A percentile compares a stretch with the other conserved stretches of the same genome.
These are phyloP conservation scores for Pinus albicaulis DNA, from an alignment of 75 land plant genomes.

Conservation along the genomic window DNA sequence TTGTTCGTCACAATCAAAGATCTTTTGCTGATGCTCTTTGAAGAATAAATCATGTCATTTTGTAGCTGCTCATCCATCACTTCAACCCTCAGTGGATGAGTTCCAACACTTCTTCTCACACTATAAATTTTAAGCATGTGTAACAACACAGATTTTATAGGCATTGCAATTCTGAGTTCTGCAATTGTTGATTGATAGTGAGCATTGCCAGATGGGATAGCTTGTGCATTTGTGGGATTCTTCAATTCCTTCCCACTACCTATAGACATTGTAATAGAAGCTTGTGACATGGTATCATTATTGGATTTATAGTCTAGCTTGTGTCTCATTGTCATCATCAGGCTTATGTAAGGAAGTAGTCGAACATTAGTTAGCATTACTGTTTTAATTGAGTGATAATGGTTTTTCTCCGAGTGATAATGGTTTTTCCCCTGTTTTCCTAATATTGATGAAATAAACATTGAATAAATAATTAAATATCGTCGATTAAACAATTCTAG, in stretches of 20 bases:
- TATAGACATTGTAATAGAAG: too few relatives aligned
- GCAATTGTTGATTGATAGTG: neutral
- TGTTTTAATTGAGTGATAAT: neutral
- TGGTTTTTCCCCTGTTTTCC: neutral
- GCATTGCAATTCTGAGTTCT: neutral
- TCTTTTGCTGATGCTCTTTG: neutral
- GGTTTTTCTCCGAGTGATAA: too few relatives aligned
- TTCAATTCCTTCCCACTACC: neutral
- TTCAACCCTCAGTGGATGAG: conserved; percentile 6
- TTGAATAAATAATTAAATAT: neutral
- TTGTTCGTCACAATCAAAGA: neutral
- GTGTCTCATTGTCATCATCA: neutral
- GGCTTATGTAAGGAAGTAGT: neutral
- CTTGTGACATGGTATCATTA: too few relatives aligned
- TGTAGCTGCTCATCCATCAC: neutral
- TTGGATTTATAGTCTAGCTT: too few relatives aligned
- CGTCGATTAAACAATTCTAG: too few relatives aligned
- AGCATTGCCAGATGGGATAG: neutral
- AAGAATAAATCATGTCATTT: conserved; percentile 2
- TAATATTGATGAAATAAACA: neutral
- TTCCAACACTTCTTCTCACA: conserved; percentile 5
- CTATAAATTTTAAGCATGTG: conserved; percentile 3
- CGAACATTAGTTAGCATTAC: neutral
- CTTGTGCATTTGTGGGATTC: neutral
- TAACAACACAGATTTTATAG: neutral